Evolutionary conservation across 345 rosid species (phyloP).

Genomic region (Abelmoschus esculentus): DNA sequence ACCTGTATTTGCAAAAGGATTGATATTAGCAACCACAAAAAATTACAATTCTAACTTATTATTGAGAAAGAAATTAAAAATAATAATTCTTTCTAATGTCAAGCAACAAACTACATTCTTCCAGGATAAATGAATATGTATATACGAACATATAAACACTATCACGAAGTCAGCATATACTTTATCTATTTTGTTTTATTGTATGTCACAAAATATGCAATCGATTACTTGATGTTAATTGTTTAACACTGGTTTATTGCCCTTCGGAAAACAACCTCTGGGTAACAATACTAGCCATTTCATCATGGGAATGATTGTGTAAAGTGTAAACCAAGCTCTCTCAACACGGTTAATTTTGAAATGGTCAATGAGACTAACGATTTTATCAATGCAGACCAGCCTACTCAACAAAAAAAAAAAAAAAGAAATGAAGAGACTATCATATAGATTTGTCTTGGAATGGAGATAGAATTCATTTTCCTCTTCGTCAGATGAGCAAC

Average conservation of each 20-base stretch:
- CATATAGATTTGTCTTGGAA: background rate
- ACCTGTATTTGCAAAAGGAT: conserved; percentile 42
- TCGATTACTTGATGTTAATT: background rate
- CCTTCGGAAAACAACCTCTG: background rate
- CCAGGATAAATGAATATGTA: background rate
- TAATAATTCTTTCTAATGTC: background rate
- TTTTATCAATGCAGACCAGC: background rate
- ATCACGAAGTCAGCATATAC: background rate
- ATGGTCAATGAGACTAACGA: background rate
- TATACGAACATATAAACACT: background rate
- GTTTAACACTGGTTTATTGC: background rate
- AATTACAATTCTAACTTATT: background rate
- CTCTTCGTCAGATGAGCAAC: background rate
- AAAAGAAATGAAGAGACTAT: background rate
- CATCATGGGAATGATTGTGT: background rate
- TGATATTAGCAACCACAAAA: background rate
- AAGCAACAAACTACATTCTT: background rate
- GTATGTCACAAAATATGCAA: background rate
- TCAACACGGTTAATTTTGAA: background rate
- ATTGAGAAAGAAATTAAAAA: background rate
- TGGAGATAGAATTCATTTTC: background rate
- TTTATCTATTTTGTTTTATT: background rate
- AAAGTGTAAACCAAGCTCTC: background rate
- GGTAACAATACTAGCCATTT: background rate
- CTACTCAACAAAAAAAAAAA: background rate